Conservation (phyloP, 1,284 basidiomycete species). For the Schizophyllum commune region DNA sequence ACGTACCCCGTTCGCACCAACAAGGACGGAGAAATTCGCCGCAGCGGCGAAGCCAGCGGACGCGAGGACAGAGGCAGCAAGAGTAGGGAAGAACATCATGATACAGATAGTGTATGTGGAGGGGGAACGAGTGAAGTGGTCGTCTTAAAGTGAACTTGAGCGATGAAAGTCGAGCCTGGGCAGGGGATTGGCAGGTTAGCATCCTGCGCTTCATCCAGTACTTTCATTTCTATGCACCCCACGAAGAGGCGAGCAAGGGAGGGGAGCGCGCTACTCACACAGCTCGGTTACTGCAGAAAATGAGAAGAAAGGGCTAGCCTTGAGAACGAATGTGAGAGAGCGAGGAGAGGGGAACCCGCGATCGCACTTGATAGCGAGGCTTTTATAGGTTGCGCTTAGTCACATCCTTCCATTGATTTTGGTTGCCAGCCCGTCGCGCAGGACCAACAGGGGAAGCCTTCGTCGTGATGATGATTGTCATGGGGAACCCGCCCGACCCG, state of each 20-base stretch:
- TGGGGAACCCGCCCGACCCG: background rate
- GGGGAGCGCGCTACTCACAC: background rate
- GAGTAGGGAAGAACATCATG: conserved; percentile 43
- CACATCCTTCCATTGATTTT: background rate
- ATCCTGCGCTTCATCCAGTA: too few species aligned
- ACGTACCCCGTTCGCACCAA: conserved; percentile 12
- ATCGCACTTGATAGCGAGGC: background rate
- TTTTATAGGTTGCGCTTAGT: background rate
- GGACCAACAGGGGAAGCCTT: background rate
- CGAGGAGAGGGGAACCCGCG: background rate
- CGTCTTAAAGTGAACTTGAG: conserved; percentile 10
- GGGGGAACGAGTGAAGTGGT: conserved; percentile 1
- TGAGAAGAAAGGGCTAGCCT: background rate
- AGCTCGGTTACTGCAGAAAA: background rate
- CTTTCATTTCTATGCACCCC: too few species aligned
- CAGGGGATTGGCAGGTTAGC: background rate
- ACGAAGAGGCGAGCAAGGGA: background rate
- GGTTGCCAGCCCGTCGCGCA: background rate
- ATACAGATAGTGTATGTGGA: conserved; percentile 8
- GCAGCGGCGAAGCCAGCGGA: conserved; percentile 17
- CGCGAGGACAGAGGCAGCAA: conserved; percentile 34
- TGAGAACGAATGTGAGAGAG: background rate
- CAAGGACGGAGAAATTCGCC: conserved; percentile 25
- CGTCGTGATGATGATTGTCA: background rate
- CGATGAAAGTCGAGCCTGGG: conserved; percentile 15